Evolutionary conservation across 139 green algal species (phyloP).

Genomic region (Raphidocelis subcapitata): DNA sequence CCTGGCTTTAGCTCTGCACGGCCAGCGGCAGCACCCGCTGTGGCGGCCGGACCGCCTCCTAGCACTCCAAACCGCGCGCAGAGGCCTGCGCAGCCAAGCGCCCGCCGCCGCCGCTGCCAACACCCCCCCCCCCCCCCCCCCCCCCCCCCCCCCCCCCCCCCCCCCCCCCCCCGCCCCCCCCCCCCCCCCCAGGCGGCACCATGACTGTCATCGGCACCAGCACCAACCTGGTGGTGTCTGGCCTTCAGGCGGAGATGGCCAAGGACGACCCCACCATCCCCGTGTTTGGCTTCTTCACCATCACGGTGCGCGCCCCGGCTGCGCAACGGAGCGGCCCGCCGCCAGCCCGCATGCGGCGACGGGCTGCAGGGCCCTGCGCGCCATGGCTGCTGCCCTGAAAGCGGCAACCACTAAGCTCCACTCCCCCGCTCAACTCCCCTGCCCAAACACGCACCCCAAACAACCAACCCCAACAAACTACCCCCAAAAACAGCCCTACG

Average conservation of each 20-base stretch:
- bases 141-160: background rate
- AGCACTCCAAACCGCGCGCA: no score
- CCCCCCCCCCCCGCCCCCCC: no score
- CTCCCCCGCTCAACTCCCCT: no score
- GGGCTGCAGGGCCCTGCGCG: no score
- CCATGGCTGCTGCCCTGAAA: no score
- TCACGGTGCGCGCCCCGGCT: slow-evolving; percentile 19
- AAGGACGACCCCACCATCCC: background rate
- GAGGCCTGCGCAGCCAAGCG: no score
- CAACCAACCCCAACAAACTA: no score
- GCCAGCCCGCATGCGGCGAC: no score
- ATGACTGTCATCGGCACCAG: slow-evolving; percentile 78
- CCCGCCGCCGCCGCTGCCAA: background rate
- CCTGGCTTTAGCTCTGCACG: background rate
- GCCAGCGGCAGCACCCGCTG: background rate
- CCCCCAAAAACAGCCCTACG: slow-evolving; percentile 31
- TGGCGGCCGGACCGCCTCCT: no score
- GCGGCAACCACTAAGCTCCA: no score
- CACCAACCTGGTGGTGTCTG: slow-evolving; percentile 82
- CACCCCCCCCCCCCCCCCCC: background rate
- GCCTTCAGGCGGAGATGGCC: slow-evolving; percentile 34
- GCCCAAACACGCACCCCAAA: no score
- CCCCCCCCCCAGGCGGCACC: no score
- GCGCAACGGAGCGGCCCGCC: background rate
- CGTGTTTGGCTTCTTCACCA: slow-evolving; percentile 49